Percentiles rank a stretch among this genome's conserved stretches.
Evolutionary conservation across 768 basidiomycete species (phyloP).

Genomic region (Rhizopogon roseolus): DNA sequence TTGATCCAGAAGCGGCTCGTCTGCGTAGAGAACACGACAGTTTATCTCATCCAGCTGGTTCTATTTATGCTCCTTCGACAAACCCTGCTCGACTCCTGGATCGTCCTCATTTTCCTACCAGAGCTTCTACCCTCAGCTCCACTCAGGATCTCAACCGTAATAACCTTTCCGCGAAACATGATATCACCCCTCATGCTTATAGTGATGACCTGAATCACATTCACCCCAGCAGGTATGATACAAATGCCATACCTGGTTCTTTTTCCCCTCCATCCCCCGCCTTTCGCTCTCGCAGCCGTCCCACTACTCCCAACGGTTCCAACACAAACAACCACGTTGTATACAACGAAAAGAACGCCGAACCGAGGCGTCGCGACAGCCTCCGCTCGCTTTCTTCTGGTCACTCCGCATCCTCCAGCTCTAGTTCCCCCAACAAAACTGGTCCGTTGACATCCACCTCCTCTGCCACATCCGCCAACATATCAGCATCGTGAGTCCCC

Average conservation of each 20-base stretch:
- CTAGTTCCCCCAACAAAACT: slow-evolving; percentile 33
- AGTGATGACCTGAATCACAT: slow-evolving; percentile 69
- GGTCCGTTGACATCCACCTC: slow-evolving; percentile 50
- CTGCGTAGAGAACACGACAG: slow-evolving; percentile 20
- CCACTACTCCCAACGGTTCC: slow-evolving; percentile 54
- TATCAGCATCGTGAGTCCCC: slow-evolving; percentile 55
- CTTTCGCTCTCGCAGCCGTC: slow-evolving; percentile 51
- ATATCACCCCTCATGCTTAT: slow-evolving; percentile 44
- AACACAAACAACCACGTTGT: slow-evolving; percentile 43
- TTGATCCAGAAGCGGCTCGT: slow-evolving; percentile 25
- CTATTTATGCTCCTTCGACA: slow-evolving; percentile 32
- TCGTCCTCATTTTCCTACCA: slow-evolving; percentile 51
- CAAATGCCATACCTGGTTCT: slow-evolving; percentile 9
- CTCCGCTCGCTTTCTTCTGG: slow-evolving; percentile 47
- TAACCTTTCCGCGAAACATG: slow-evolving; percentile 30
- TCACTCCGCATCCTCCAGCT: slow-evolving; percentile 50
- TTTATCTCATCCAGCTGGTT: slow-evolving; percentile 8
- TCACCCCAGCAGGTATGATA: slow-evolving; percentile 10
- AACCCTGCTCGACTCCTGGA: slow-evolving; percentile 39
- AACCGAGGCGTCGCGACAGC: slow-evolving; percentile 42
- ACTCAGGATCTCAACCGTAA: slow-evolving; percentile 50
- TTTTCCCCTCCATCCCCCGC: slow-evolving; percentile 42
- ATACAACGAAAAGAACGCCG: slow-evolving; percentile 50
- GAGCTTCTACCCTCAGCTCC: slow-evolving; percentile 60
- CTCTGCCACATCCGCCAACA: slow-evolving; percentile 45